Conservation (phyloP, 768 basidiomycete genomes). For the Tubosaeta sp. region DNA sequence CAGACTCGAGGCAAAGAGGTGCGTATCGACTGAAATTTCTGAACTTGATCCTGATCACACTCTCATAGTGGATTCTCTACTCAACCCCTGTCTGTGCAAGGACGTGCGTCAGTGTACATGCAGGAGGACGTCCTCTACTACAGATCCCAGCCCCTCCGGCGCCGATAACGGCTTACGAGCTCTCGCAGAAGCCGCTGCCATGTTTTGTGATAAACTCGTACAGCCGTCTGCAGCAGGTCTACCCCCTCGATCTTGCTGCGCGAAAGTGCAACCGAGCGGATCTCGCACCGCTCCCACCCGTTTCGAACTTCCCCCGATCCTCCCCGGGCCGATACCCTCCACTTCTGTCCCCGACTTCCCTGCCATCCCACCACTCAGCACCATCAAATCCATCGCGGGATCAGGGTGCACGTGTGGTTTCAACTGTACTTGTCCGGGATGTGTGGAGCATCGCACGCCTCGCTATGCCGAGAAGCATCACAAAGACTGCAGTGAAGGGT, state of each 20-base stretch:
- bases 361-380: constrained; percentile 57
- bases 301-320: constrained; percentile 49
- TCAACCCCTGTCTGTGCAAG: constrained; percentile 64
- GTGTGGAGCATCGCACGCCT: constrained; percentile 61
- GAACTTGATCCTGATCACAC: background rate
- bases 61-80: constrained; percentile 45
- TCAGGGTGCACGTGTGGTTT: constrained; percentile 72
- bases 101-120: constrained; percentile 55
- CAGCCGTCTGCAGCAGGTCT: constrained; percentile 3
- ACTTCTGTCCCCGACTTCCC: constrained; percentile 42
- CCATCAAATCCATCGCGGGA: constrained; percentile 55
- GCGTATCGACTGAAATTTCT: background rate
- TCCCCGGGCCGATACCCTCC: constrained; percentile 20
- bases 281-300: constrained; percentile 11
- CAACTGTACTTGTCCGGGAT: constrained; percentile 69
- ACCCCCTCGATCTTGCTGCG: constrained; percentile 22
- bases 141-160: constrained; percentile 1
- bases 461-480: constrained; percentile 38
- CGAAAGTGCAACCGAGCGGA: background rate
- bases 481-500: constrained; percentile 45
- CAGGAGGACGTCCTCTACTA: constrained; percentile 10
- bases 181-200: constrained; percentile 36
- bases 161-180: constrained; percentile 27
- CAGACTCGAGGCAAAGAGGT: constrained; percentile 53
- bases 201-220: constrained; percentile 14